Evolutionary conservation across 78 protist genomes (phyloP), one percentile per base, ranked within the genome.

Genomic region (Goniomonas avonlea): DNA sequence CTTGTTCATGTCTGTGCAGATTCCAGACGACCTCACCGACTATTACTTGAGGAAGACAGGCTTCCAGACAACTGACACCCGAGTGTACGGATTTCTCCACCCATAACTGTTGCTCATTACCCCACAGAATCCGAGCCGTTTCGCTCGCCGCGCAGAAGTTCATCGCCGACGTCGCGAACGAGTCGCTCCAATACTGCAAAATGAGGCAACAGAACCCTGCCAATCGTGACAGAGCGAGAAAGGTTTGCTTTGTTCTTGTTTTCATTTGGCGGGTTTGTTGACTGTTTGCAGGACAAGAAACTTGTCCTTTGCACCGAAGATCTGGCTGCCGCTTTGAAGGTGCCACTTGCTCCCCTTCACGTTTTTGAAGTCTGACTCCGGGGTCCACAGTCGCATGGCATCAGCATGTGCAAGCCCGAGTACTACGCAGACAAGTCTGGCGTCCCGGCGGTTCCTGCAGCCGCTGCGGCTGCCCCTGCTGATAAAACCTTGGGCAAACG

Each of bases 71-170:
- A 5, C 69, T 1, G 81, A 76, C 32, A 25, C 9, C 2, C 3
- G 76, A 45, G 60, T 69, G 76, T 69, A 4, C 3, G 50, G 8
- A 8, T 15, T 11, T 15, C 50, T 8, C 50, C n/a, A 8, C n/a
- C n/a, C 11, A 8, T 43, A 8, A 15, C 11, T 11, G 58, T 69
- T 9, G 47, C 25, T 55, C 29, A 32, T 29, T 58, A 32, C 29
- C 5, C 41, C 58, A 31, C 56, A 40, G 68, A 2, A 47, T 39
- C 0, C 60, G 71, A 13, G 20, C 32, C 38, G 59, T 76, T 27
- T 40, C 81, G 5, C 48, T 76, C 45, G 81, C 81, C 2, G 66
- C 81, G 59, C 81, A 76, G 34, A 76, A 76, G 59, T 76, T 76
- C 34, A 65, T 60, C 15, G 71, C 81, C 0, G 76, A 65, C 53